Evolutionary conservation across 2,329 filamentous ascomycete genomes (phyloP).

Genomic region (Claviceps digitariae): DNA sequence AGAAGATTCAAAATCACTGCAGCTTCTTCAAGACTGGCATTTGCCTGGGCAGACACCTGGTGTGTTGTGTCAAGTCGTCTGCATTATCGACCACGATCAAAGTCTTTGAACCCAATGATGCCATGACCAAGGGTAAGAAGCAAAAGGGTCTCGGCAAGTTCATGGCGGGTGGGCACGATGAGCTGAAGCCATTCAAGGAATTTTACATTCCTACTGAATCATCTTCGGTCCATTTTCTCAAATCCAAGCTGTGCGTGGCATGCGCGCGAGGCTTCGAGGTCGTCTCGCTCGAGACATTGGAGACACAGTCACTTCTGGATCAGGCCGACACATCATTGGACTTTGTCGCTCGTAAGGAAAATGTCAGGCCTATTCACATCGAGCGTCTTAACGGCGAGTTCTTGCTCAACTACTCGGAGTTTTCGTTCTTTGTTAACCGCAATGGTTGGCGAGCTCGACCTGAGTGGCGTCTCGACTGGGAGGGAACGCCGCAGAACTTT

Average conservation of each 20-base stretch:
- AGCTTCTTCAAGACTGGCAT: slow-evolving; percentile 98
- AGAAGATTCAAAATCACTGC: slow-evolving; percentile 94
- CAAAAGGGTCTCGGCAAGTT: slow-evolving; percentile 93
- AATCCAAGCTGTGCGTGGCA: slow-evolving; percentile 90
- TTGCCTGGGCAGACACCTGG: slow-evolving; percentile 82
- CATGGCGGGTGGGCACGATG: slow-evolving; percentile 85
- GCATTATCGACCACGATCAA: slow-evolving; percentile 93
- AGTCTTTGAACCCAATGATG: slow-evolving; percentile 96
- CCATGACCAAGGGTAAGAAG: slow-evolving; percentile 85
- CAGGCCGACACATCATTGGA: slow-evolving; percentile 96
- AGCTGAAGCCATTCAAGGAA: slow-evolving; percentile 94
- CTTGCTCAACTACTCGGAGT: slow-evolving; percentile 94
- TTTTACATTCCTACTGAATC: slow-evolving; percentile 98
- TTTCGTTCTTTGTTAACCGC: slow-evolving; percentile 97
- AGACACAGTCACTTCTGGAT: slow-evolving; percentile 91
- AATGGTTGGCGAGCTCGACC: slow-evolving; percentile 94
- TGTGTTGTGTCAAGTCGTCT: slow-evolving; percentile 92
- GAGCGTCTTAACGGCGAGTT: slow-evolving; percentile 96
- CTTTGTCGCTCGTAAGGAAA: slow-evolving; percentile 88
- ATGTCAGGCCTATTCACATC: slow-evolving; percentile 90
- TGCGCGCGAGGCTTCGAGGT: slow-evolving; percentile 95
- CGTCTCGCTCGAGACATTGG: slow-evolving; percentile 90
- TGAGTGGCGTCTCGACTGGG: slow-evolving; percentile 97
- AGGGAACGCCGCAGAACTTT: slow-evolving; percentile 83
- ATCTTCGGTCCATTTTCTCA: slow-evolving; percentile 95